Evolutionary conservation across 495 filamentous ascomycete genomes (phyloP), one percentile per base, ranked within the genome.

Genomic region (Talaromyces adpressus): DNA sequence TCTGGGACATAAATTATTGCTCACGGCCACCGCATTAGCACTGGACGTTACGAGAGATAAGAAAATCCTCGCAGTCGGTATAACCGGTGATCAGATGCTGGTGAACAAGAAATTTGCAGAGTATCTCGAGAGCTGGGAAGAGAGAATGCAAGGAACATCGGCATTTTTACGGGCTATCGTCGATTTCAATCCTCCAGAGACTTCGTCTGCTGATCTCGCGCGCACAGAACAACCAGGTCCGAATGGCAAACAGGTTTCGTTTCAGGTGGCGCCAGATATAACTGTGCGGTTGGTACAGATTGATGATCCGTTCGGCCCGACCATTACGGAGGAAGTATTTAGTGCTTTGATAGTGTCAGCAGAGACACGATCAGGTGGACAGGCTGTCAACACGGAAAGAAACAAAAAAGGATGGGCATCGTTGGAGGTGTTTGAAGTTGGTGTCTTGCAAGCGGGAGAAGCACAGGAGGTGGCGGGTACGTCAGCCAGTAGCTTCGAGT

Each of bases 1-100:
- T 71, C 84, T 90, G 29, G 94, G 94, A n/a, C 94, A 98, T 78
- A 97, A 97, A 70, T 81, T 97, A 23, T 84, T 98, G 6, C 79
- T 98, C 39, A 93, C 93, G 7, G 93, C 93, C 67, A 89, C 87
- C 8, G 88, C 89, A 4, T 79, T 97, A 57, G 79, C 91, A 9
- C 73, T 93, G 18, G 82, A 84, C 3, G 70, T 63, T 1, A 62
- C 68, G 60, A 71, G 4, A 65, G 68, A 23, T 60, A 68, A 22
- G 39, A 82, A 81, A 32, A 41, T 68, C 16, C 81, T 94, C 68
- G 88, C 89, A 53, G 82, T 97, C 39, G 95, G 94, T 4, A 89
- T 98, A 68, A 93, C 95, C 1, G 92, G 90, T 0, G 92, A 96
- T 68, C 85, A 86, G 58, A 79, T 98, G 62, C 76, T 98, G 29